These are phyloP conservation scores for Chaetomiaceae sp. DNA, from an alignment of 2,329 filamentous ascomycete species.

Conservation along the genomic window DNA sequence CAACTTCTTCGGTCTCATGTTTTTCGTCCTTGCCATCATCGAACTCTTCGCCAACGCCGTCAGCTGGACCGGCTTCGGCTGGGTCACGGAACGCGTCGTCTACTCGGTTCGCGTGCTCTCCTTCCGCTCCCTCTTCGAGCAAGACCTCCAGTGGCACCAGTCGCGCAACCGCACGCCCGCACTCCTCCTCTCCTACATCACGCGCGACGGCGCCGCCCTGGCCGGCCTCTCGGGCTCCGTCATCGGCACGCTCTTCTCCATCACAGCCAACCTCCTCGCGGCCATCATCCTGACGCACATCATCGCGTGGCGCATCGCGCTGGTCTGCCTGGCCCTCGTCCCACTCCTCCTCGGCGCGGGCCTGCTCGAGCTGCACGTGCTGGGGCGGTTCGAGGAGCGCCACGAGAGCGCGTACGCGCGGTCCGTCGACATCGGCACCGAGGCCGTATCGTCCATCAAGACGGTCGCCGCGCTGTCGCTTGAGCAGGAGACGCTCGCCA, in stretches of 20 bases:
- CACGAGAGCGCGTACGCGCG: constrained; percentile 60
- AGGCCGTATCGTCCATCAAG: constrained; percentile 61
- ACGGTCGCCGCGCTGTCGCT: constrained; percentile 54
- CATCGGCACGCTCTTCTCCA: constrained; percentile 65
- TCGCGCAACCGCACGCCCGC: constrained; percentile 58
- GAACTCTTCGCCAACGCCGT: constrained; percentile 56
- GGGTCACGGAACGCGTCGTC: constrained; percentile 52
- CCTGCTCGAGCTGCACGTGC: constrained; percentile 60
- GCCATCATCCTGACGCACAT: constrained; percentile 66
- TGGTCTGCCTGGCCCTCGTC: constrained; percentile 65
- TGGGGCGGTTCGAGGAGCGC: constrained; percentile 56
- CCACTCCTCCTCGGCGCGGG: constrained; percentile 65
- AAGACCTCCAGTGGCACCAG: constrained; percentile 62
- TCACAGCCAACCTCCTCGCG: constrained; percentile 61
- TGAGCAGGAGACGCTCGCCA: constrained; percentile 45
- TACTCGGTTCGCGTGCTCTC: constrained; percentile 52
- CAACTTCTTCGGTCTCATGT: constrained; percentile 52
- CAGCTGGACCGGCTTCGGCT: constrained; percentile 53
- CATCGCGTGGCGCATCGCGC: constrained; percentile 69
- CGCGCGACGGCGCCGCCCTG: constrained; percentile 61
- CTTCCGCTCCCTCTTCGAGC: constrained; percentile 51
- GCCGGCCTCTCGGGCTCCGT: constrained; percentile 67
- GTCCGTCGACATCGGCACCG: constrained; percentile 60
- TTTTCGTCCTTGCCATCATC: constrained; percentile 56
- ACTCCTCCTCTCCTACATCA: constrained; percentile 62